Base-by-base conservation (phyloP, 768 basidiomycete species). In the Cyclocybe aegerita region DNA sequence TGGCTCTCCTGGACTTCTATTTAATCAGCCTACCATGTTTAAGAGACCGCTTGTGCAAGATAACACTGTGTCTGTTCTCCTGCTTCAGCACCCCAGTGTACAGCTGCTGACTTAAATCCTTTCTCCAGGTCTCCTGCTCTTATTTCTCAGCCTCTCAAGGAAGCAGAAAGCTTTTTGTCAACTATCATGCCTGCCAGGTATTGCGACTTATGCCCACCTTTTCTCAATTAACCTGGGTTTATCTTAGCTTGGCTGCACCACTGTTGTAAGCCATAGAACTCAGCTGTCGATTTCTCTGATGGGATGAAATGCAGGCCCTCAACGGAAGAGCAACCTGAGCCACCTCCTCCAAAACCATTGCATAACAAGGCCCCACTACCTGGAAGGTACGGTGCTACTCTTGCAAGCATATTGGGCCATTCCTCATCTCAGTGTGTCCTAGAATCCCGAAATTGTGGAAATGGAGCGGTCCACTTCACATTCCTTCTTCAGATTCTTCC, bases 381-480 rank as follows among this genome's bases (percentile, higher is more conserved):
- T 9, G 50, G 48, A 36, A 54, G 60, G 71, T 69, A 53, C 29
- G 46, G 16, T 42, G 12, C 9, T 9, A 44, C 9, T 44, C 17
- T 39, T 39, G 16, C 48, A 12, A 32, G 31, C 23, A 30, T 14
- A 29, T 52, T 62, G 1, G 63, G 35, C 16, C n/a, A 39, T 16
- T 33, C 33, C 33, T 40, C 33, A 48, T 29, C 12, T n/a, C 43
- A 42, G 37, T 4, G 36, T 16, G 35, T 44, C 37, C 1, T 48
- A 86, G 85, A 54, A 79, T 82, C 36, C 71, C 70, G 15, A 82
- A 81, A 60, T 78, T 78, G 46, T 89, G 80, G 80, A 81, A 73
- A 54, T 88, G 88, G 87, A 67, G 72, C 34, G 86, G 85, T 16
- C 67, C 78, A 15, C 67, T 88, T 29, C 72, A 74, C 47, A 70